These are phyloP conservation scores for Septoria petroselini DNA, from an alignment of 2,329 filamentous ascomycete species.

Conservation along the genomic window DNA sequence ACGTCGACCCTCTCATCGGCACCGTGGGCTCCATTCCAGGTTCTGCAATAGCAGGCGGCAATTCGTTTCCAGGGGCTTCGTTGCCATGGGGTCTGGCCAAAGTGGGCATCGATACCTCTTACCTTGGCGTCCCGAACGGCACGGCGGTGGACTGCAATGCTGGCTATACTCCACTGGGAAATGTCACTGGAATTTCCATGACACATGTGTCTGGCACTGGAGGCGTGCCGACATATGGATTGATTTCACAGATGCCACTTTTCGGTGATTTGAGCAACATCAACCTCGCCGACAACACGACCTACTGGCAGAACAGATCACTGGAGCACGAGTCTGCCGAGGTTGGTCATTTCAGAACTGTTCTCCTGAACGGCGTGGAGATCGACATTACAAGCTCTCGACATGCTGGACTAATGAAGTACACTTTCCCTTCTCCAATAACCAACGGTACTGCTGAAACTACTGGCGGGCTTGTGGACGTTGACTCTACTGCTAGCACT, in stretches of 20 bases:
- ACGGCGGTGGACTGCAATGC: slow-evolving; percentile 38
- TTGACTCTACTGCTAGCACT: background rate
- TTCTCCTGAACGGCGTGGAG: slow-evolving; percentile 37
- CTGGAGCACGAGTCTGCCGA: slow-evolving; percentile 35
- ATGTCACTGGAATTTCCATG: slow-evolving; percentile 42
- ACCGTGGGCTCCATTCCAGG: slow-evolving; percentile 47
- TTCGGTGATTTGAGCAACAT: slow-evolving; percentile 40
- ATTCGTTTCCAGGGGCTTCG: slow-evolving; percentile 41
- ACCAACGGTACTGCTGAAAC: background rate
- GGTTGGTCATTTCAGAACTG: slow-evolving; percentile 41
- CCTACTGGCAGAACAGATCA: slow-evolving; percentile 42
- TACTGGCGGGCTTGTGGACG: background rate
- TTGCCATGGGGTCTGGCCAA: slow-evolving; percentile 45
- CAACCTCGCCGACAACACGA: slow-evolving; percentile 45
- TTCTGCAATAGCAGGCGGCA: slow-evolving; percentile 40
- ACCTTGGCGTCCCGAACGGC: slow-evolving; percentile 26
- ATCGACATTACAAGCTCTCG: slow-evolving; percentile 40
- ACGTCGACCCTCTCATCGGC: slow-evolving; percentile 50
- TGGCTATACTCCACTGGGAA: slow-evolving; percentile 42
- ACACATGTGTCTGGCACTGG: slow-evolving; percentile 40
- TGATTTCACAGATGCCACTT: slow-evolving; percentile 44
- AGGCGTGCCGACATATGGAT: slow-evolving; percentile 40
- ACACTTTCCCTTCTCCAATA: slow-evolving; percentile 38
- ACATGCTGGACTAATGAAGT: slow-evolving; percentile 41
- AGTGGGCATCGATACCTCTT: slow-evolving; percentile 42